phyloP scores from a whole-genome alignment of 2,329 filamentous ascomycete species.

The Tetracladium maxilliforme region DNA sequence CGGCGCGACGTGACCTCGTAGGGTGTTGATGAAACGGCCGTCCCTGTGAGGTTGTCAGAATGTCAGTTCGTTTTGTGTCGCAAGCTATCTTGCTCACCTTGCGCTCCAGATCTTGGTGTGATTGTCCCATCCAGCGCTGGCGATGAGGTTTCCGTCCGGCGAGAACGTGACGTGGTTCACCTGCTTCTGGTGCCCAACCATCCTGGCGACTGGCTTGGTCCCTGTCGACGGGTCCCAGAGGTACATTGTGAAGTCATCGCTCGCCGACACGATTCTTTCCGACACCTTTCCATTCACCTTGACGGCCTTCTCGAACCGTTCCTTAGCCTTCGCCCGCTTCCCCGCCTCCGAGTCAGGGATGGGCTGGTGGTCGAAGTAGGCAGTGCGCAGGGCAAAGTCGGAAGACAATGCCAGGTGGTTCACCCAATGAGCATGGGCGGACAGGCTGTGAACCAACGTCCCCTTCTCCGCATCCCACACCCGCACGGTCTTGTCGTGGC shows the following conservation, averaged over 20 bases:
- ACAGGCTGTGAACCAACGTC: constrained; percentile 64
- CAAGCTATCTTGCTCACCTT: no score
- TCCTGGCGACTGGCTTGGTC: constrained; percentile 72
- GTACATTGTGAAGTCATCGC: constrained; percentile 93
- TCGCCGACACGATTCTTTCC: constrained; percentile 79
- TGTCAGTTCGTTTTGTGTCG: no score
- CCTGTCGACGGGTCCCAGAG: constrained; percentile 75
- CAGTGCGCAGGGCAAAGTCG: constrained; percentile 76
- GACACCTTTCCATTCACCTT: constrained; percentile 60
- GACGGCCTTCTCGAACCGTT: constrained; percentile 76
- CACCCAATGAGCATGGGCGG: constrained; percentile 82
- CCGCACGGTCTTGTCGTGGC: constrained; percentile 84
- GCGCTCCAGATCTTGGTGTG: constrained; percentile 87
- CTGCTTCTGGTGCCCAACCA: constrained; percentile 91
- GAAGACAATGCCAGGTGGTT: constrained; percentile 91
- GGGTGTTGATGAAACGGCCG: constrained; percentile 69
- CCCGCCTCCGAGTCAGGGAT: constrained; percentile 55
- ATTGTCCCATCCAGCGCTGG: constrained; percentile 85
- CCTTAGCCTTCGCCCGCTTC: constrained; percentile 60
- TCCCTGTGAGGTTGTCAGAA: constrained; percentile 29
- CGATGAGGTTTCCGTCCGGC: constrained; percentile 75
- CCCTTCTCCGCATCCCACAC: constrained; percentile 77
- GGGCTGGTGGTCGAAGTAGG: constrained; percentile 71
- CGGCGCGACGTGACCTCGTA: constrained; percentile 78
- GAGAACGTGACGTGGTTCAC: constrained; percentile 95